These are phyloP conservation scores for Cylindrodendrum hubeiense DNA, from an alignment of 2,329 filamentous ascomycete species.

Conservation along the genomic window DNA sequence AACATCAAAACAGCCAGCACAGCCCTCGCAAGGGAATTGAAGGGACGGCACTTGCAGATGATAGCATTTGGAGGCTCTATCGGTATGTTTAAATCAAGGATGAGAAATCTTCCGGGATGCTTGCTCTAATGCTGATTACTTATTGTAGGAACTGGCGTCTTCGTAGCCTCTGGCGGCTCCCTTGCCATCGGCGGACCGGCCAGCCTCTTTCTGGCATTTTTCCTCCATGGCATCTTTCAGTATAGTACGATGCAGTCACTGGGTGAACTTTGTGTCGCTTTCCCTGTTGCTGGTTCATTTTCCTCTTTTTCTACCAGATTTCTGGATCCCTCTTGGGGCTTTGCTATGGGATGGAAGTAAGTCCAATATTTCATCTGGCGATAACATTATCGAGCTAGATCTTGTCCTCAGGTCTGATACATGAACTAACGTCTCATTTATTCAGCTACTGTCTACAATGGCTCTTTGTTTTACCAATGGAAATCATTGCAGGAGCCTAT, in stretches of 20 bases:
- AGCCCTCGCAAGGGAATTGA: not conserved
- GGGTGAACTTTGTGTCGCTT: slow-evolving; percentile 89
- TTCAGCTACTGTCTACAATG: slow-evolving; percentile 85
- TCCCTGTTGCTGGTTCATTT: slow-evolving; percentile 91
- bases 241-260: slow-evolving; percentile 92
- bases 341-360: slow-evolving; percentile 94
- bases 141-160: slow-evolving; percentile 80
- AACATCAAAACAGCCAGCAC: not conserved
- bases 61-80: not conserved
- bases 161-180: slow-evolving; percentile 83
- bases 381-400: not conserved
- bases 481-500: slow-evolving; percentile 87
- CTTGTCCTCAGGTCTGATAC: not conserved
- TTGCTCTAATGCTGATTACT: not conserved
- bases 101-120: no score
- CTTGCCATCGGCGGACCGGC: slow-evolving; percentile 80
- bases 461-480: slow-evolving; percentile 84
- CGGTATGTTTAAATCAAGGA: not conserved
- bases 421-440: not conserved
- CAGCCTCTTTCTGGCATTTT: slow-evolving; percentile 80
- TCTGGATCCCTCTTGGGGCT: slow-evolving; percentile 63
- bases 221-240: slow-evolving; percentile 85
- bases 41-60: not conserved
- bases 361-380: slow-evolving; percentile 46
- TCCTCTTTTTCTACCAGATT: slow-evolving; percentile 91